These are phyloP conservation scores for Penicillium soppii DNA, from an alignment of 495 filamentous ascomycete genomes.

Conservation along the genomic window DNA sequence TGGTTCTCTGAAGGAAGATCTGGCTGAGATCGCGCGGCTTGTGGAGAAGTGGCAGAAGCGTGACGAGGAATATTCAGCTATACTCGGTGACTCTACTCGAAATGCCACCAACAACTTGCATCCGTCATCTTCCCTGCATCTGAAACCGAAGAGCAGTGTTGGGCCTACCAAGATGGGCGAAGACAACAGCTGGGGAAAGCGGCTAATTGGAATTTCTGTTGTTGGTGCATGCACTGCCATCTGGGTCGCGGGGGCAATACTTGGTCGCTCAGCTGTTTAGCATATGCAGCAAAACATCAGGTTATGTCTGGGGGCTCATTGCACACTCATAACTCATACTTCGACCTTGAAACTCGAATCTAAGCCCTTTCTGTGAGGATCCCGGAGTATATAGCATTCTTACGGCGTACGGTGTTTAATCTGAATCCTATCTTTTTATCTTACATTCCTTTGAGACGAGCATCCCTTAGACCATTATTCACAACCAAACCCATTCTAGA, in stretches of 20 bases:
- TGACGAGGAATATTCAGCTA: slow-evolving; percentile 32
- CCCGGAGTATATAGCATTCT: not conserved
- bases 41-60: slow-evolving; percentile 47
- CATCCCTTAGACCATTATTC: not conserved
- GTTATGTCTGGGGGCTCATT: not conserved
- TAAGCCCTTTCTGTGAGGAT: not conserved
- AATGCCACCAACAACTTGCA: slow-evolving; percentile 21
- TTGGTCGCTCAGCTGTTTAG: slow-evolving; percentile 31
- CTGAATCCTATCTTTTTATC: not conserved
- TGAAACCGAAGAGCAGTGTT: slow-evolving; percentile 34
- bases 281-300: not conserved
- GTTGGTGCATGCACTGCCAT: slow-evolving; percentile 65
- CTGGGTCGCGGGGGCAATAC: slow-evolving; percentile 61
- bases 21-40: slow-evolving; percentile 64
- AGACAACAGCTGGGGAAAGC: slow-evolving; percentile 69
- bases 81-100: slow-evolving; percentile 35
- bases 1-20: slow-evolving; percentile 67
- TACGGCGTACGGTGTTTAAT: slow-evolving; percentile 1
- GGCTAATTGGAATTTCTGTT: slow-evolving; percentile 61
- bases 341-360: too few relatives aligned
- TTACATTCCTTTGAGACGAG: not conserved
- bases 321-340: not conserved
- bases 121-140: slow-evolving; percentile 21
- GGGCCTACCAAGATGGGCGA: slow-evolving; percentile 64
- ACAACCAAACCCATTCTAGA: too few relatives aligned